Base-by-base conservation (phyloP, 2,329 filamentous ascomycete species). In the Cryphonectria carpinicola region DNA sequence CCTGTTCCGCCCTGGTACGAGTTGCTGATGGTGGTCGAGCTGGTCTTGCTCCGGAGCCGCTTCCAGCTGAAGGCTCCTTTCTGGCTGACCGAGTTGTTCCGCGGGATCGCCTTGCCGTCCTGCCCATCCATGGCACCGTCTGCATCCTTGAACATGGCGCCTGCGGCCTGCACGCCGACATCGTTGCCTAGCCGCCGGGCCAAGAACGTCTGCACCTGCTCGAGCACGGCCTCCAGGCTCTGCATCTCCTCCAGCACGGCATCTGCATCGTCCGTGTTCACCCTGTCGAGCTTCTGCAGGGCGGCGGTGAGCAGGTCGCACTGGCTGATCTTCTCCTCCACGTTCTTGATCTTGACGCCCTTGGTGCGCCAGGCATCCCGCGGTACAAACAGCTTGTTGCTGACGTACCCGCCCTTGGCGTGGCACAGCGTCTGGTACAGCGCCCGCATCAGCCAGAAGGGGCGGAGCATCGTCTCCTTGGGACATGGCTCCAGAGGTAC, bases 401-500 rank as follows among this genome's bases (percentile, higher is more conserved):
- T 97, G 28, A 99, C 79, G 78, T 98, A 99, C 22, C 95, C 96
- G 52, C 96, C 96, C 35, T 94, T 90, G 2, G 95, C 94, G 77
- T 99, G 95, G 25, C 91, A 92, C 61, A 99, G 89, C 0, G 95
- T 97, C 79, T 98, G 94, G 78, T 96, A 97, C 37, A 99, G 86
- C 73, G 93, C 95, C 68, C 96, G 90, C 93, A 99, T 97, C 61
- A 99, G 85, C 96, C 96, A 99, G 80, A 98, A 99, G 1, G 96
- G 97, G 28, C 96, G 90, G n/a, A 98, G 86, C 76, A 98, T 87
- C 71, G 92, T 91, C 56, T 97, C 94, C 49, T 92, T 93, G 0
- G 96, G 96, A 78, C 97, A 99, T 3, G 96, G 93, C 78, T 99
- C 96, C 6, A 99, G 86, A 0, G 94, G 89, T 32, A 91, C 87